A percentile compares a stretch with the other conserved stretches of the same genome.
phyloP scores from a whole-genome alignment of 805 yeast genomes.

The Wickerhamiella domercqiae region DNA sequence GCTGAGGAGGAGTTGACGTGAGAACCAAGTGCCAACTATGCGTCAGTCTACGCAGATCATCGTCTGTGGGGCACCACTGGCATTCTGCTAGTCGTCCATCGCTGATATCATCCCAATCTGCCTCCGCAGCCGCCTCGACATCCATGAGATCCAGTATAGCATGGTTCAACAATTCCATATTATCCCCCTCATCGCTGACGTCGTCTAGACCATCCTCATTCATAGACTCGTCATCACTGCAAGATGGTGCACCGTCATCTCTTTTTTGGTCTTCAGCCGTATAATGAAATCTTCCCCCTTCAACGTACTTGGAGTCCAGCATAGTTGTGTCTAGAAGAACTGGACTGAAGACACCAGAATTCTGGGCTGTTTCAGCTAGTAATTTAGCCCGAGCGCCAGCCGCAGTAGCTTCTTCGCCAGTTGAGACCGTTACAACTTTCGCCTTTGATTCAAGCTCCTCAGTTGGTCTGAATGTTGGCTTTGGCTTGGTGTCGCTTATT shows the following conservation, averaged over 20 bases:
- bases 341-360: not conserved
- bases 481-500: not conserved
- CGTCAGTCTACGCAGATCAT: not conserved
- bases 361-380: not conserved
- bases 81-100: not conserved
- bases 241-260: not conserved
- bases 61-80: not conserved
- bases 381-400: not conserved
- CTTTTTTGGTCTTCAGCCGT: not conserved
- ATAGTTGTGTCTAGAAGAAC: not conserved
- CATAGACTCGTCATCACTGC: not conserved
- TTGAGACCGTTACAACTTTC: no score
- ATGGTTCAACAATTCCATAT: no score
- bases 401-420: not conserved
- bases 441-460: no score
- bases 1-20: not conserved
- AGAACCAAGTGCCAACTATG: not conserved
- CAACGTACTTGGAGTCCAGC: not conserved
- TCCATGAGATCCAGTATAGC: not conserved
- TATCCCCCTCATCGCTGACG: slow-evolving; percentile 1
- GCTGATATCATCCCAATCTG: not conserved
- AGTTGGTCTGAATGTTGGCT: no score
- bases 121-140: not conserved
- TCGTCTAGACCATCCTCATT: not conserved
- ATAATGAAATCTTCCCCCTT: not conserved